phyloP scores from a whole-genome alignment of 208 protist species.

The Leishmania tropica region DNA sequence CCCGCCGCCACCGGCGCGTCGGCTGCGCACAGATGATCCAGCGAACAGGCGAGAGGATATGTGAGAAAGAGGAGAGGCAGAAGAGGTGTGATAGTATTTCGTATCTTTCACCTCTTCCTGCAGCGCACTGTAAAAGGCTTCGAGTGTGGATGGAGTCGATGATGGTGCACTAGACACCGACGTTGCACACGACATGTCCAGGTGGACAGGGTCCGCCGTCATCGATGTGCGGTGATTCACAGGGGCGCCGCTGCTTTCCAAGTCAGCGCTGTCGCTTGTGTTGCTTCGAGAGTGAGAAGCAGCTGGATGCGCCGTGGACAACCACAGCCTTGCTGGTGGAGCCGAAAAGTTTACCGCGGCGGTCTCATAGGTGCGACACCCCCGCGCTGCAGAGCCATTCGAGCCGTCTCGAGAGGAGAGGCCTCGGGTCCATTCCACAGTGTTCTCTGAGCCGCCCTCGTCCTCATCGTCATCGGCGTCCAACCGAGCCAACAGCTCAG shows the following conservation, averaged over 20 bases:
- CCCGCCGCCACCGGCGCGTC: slow-evolving; percentile 11
- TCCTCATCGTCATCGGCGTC: slow-evolving; percentile 11
- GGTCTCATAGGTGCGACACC: background rate
- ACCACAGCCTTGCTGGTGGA: background rate
- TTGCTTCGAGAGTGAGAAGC: background rate
- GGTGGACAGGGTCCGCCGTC: background rate
- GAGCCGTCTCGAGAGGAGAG: too few species aligned
- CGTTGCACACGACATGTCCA: background rate
- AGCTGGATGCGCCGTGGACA: background rate
- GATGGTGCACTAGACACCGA: background rate
- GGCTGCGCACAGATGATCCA: slow-evolving; percentile 15
- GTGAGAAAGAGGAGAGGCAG: background rate
- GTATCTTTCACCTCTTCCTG: background rate
- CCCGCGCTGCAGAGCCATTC: background rate
- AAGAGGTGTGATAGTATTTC: background rate
- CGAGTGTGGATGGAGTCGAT: background rate
- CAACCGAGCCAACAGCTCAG: slow-evolving; percentile 22
- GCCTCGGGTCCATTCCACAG: background rate
- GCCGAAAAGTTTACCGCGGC: background rate
- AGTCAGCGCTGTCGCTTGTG: background rate
- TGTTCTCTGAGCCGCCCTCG: background rate
- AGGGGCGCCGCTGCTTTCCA: background rate
- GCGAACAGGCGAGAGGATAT: background rate
- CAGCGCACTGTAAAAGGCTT: background rate
- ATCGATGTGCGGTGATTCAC: background rate